Evolutionary conservation across 2,329 filamentous ascomycete species (phyloP).

Genomic region (Aspergillus costaricaensis): DNA sequence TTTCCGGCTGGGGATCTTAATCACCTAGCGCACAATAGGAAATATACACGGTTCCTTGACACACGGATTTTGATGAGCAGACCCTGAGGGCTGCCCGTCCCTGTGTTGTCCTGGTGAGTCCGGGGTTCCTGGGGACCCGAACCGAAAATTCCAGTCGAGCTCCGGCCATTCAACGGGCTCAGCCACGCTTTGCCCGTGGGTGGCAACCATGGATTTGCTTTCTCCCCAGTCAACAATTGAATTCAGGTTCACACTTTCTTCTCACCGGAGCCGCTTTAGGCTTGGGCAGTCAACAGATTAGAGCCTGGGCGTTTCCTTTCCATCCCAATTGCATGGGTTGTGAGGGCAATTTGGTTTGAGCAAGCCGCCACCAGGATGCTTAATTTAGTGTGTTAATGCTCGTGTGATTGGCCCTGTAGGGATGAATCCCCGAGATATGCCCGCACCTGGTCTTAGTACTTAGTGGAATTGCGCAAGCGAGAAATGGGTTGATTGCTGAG

Average conservation of each 20-base stretch:
- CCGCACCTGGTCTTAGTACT: background rate
- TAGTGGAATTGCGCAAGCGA: background rate
- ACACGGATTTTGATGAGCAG: background rate
- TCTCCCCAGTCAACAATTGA: background rate
- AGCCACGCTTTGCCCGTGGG: background rate
- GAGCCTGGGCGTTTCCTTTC: background rate
- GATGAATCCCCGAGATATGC: background rate
- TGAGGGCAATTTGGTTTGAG: background rate
- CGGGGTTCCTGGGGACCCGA: background rate
- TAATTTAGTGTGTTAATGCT: too few species aligned
- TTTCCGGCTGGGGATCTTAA: background rate
- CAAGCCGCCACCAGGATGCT: background rate
- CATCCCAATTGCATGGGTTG: background rate
- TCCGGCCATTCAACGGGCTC: background rate
- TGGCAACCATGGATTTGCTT: background rate
- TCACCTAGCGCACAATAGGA: background rate
- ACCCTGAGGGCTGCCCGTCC: background rate
- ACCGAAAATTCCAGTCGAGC: background rate
- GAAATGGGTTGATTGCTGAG: background rate
- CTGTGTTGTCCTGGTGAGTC: background rate
- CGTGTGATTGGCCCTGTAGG: background rate
- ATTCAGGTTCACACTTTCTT: background rate
- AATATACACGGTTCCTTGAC: background rate
- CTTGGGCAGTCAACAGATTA: background rate
- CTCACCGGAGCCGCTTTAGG: conserved; percentile 1